Conservation (phyloP, 139 green algal species). For the Spirogloea muscicola region DNA sequence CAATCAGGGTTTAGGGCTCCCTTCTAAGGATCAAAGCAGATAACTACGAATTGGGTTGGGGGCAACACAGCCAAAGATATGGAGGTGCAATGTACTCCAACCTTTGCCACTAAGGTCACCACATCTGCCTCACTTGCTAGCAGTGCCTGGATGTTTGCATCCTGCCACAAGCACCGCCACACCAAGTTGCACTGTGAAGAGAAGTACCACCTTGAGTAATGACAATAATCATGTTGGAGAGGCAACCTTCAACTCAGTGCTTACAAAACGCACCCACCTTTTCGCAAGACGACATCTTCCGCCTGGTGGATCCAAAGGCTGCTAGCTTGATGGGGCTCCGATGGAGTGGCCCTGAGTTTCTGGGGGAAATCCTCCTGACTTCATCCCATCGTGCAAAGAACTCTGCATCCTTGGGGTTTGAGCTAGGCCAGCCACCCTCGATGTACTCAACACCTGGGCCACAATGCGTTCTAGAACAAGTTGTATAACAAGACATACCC, state of each 20-base stretch:
- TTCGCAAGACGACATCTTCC: constrained; percentile 46
- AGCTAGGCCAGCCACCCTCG: constrained; percentile 53
- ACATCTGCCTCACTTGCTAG: constrained; percentile 38
- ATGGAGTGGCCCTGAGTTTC: no score
- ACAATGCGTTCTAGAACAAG: no score
- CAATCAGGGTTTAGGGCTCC: no score
- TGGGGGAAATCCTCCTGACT: not conserved
- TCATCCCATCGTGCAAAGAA: constrained; percentile 47
- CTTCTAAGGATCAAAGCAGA: no score
- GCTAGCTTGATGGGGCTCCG: constrained; percentile 47
- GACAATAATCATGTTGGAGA: no score
- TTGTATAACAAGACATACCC: no score
- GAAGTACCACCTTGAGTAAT: no score
- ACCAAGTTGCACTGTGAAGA: no score
- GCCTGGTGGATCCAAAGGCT: constrained; percentile 52
- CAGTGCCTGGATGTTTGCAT: constrained; percentile 47
- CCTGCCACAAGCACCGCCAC: constrained; percentile 31
- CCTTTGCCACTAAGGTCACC: constrained; percentile 54
- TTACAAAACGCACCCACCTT: constrained; percentile 12
- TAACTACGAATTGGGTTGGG: no score
- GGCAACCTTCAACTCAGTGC: no score
- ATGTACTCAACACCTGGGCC: constrained; percentile 52
- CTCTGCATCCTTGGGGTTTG: constrained; percentile 54
- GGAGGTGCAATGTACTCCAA: no score
- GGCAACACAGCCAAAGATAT: no score